Evolutionary conservation across 768 basidiomycete species (phyloP).

Genomic region (Asterophora lycoperdoides): DNA sequence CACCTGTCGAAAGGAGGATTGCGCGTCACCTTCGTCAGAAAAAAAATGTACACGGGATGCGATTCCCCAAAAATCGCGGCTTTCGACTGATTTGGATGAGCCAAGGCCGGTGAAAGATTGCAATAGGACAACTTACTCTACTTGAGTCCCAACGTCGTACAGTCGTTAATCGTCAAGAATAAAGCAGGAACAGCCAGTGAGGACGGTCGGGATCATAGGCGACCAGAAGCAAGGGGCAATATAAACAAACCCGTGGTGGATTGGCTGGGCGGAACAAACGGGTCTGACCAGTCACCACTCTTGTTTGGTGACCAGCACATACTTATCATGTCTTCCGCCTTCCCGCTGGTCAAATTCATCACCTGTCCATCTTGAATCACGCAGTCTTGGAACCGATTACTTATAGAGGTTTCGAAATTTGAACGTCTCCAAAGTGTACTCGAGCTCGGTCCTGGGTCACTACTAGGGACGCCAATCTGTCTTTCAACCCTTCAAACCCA

Average conservation of each 20-base stretch:
- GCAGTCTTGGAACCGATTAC: conserved; percentile 3
- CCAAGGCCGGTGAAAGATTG: neutral
- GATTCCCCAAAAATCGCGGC: conserved; percentile 3
- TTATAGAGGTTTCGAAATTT: neutral
- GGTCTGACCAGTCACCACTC: neutral
- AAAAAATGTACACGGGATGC: conserved; percentile 4
- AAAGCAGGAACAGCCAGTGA: conserved; percentile 8
- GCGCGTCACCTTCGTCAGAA: conserved; percentile 3
- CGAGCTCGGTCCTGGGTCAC: no score
- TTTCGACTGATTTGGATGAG: conserved; percentile 8
- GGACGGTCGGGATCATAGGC: conserved; percentile 13
- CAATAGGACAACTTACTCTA: neutral
- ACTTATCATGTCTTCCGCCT: neutral
- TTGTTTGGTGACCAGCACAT: conserved; percentile 9
- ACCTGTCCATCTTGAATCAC: conserved; percentile 7
- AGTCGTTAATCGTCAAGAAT: conserved; percentile 2
- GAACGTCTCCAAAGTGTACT: neutral
- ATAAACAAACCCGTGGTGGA: conserved; percentile 16
- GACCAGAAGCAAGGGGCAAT: conserved; percentile 11
- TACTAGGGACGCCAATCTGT: neutral
- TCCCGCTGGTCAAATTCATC: conserved; percentile 3
- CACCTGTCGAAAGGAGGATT: neutral
- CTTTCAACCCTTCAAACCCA: neutral
- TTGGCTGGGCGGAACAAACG: conserved; percentile 10
- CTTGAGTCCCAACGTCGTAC: conserved; percentile 1